Evolutionary conservation across 768 basidiomycete genomes (phyloP).

Genomic region (Tephrocybe rancida): DNA sequence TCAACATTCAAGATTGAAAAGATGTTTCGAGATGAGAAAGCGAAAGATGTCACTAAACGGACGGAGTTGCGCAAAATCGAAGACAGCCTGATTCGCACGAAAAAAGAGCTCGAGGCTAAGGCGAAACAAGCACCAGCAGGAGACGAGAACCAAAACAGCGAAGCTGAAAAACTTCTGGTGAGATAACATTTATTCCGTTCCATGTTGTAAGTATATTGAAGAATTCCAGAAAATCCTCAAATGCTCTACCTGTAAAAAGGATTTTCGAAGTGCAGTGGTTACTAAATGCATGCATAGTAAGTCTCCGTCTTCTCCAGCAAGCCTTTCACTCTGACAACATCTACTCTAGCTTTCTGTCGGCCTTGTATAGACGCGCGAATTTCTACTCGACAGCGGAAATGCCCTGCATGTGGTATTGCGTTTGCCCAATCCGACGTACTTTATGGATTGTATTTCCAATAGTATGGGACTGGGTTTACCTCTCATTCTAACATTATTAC

Average conservation of each 20-base stretch:
- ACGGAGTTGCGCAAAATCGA: slow-evolving; percentile 43
- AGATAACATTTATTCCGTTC: neutral
- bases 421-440: slow-evolving; percentile 86
- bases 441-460: slow-evolving; percentile 47
- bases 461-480: slow-evolving; percentile 16
- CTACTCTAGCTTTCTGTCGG: slow-evolving; percentile 75
- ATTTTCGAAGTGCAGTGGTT: slow-evolving; percentile 78
- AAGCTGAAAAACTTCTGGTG: slow-evolving; percentile 49
- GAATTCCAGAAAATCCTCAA: slow-evolving; percentile 69
- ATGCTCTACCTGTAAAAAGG: slow-evolving; percentile 84
- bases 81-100: slow-evolving; percentile 49
- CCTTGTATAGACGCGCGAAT: slow-evolving; percentile 86
- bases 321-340: neutral
- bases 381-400: slow-evolving; percentile 89
- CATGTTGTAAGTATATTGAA: neutral
- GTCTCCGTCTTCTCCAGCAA: slow-evolving; percentile 29
- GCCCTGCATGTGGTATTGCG: slow-evolving; percentile 81
- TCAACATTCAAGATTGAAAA: slow-evolving; percentile 24
- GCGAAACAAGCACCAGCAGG: slow-evolving; percentile 8
- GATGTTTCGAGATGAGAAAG: slow-evolving; percentile 37
- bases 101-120: slow-evolving; percentile 39
- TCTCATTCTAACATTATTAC: slow-evolving; percentile 18
- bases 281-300: slow-evolving; percentile 92
- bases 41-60: slow-evolving; percentile 29
- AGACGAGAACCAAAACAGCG: slow-evolving; percentile 6